Conservation (phyloP, 345 rosid genomes). For the Eucalyptus tenuipes region DNA sequence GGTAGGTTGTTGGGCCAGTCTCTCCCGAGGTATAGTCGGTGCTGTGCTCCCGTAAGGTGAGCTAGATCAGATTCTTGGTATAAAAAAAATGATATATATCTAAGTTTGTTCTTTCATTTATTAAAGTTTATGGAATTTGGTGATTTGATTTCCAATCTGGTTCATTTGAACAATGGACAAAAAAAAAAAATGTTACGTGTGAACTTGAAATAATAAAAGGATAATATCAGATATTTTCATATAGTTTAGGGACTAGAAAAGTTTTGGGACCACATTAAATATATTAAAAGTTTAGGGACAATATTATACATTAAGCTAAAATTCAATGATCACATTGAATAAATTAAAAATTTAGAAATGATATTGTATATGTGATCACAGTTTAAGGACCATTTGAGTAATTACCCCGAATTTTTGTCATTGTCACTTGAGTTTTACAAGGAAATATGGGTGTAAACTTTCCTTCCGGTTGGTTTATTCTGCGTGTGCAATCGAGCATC, state of each 20-base stretch:
- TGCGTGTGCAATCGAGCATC: background rate
- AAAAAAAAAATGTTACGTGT: too few species aligned
- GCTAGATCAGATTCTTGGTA: too few species aligned
- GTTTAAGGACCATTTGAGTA: background rate
- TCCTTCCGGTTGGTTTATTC: background rate
- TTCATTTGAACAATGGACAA: too few species aligned
- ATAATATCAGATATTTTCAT: background rate
- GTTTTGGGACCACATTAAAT: background rate
- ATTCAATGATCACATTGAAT: background rate
- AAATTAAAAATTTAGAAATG: background rate
- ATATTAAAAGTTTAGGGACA: background rate
- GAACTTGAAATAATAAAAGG: background rate
- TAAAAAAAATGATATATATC: too few species aligned
- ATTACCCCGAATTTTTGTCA: background rate
- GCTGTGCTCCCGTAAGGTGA: too few species aligned
- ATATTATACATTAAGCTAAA: background rate
- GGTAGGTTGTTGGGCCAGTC: too few species aligned
- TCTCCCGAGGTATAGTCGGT: too few species aligned
- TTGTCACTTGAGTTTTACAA: background rate
- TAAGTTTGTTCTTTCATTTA: background rate
- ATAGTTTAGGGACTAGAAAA: background rate
- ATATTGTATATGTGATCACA: accelerated
- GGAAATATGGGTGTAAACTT: background rate
- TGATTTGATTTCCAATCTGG: background rate
- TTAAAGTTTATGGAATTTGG: background rate